phyloP scores from a whole-genome alignment of 23 red algal genomes.

The Gracilaria domingensis region DNA sequence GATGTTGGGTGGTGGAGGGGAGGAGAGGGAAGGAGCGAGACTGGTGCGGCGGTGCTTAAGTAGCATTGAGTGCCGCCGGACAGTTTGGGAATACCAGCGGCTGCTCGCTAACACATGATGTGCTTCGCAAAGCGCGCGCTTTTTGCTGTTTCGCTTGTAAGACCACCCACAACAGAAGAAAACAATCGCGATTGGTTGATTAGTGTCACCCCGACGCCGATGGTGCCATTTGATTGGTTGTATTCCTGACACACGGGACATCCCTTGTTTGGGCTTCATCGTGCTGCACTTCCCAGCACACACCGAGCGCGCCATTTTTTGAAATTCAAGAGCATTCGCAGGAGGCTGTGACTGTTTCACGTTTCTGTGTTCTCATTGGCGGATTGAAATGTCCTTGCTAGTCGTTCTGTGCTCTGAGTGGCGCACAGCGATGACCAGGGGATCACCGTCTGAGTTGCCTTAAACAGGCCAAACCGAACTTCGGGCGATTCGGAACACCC shows the following conservation, averaged over 20 bases:
- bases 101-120: neutral
- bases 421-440: neutral
- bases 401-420: neutral
- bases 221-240: neutral
- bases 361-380: neutral
- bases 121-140: conserved; percentile 7
- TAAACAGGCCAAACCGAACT: neutral
- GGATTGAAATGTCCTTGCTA: neutral
- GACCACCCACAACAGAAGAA: neutral
- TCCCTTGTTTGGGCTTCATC: neutral
- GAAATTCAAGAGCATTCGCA: neutral
- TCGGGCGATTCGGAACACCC: neutral
- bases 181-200: neutral
- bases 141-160: conserved; percentile 23
- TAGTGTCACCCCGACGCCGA: neutral
- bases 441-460: conserved; percentile 6
- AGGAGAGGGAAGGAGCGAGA: neutral
- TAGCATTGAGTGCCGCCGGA: neutral
- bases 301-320: conserved; percentile 30
- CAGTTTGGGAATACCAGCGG: neutral
- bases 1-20: neutral
- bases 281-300: neutral
- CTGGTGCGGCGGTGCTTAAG: neutral
- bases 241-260: neutral
- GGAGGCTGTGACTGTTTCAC: neutral